These are phyloP conservation scores for Capsicum baccatum DNA, from an alignment of 257 asterid genomes.

Conservation along the genomic window DNA sequence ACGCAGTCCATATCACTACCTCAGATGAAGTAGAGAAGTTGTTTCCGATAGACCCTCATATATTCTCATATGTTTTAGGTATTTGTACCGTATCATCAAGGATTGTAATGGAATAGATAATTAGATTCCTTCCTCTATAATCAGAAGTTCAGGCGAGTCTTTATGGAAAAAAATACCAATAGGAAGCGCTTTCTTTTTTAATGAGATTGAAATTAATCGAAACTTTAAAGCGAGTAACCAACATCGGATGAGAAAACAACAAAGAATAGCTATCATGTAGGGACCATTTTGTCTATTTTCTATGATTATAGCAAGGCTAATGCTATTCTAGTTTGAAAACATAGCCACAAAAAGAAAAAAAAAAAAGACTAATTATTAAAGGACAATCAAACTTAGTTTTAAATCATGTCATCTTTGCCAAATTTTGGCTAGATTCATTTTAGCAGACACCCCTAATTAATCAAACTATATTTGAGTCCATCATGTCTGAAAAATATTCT, in stretches of 20 bases:
- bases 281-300: neutral
- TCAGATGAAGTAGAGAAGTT: too few relatives aligned
- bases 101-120: neutral
- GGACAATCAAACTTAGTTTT: neutral
- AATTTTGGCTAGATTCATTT: slow-evolving; percentile 28
- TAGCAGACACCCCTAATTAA: slow-evolving; percentile 12
- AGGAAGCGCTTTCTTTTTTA: too few relatives aligned
- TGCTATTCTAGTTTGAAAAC: neutral
- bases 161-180: too few relatives aligned
- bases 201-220: neutral
- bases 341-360: neutral
- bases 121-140: accelerated
- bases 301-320: neutral
- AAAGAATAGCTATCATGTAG: neutral
- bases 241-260: neutral
- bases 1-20: too few relatives aligned
- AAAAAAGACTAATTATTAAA: neutral
- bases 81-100: neutral
- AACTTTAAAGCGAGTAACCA: neutral
- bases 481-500: slow-evolving; percentile 28
- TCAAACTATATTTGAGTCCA: neutral
- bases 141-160: neutral
- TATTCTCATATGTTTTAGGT: neutral
- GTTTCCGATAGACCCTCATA: too few relatives aligned
- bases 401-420: slow-evolving; percentile 7